Percentiles rank a stretch among this genome's conserved stretches.
Conservation (phyloP, 106 monocot species). For the Dendrobium huoshanense region DNA sequence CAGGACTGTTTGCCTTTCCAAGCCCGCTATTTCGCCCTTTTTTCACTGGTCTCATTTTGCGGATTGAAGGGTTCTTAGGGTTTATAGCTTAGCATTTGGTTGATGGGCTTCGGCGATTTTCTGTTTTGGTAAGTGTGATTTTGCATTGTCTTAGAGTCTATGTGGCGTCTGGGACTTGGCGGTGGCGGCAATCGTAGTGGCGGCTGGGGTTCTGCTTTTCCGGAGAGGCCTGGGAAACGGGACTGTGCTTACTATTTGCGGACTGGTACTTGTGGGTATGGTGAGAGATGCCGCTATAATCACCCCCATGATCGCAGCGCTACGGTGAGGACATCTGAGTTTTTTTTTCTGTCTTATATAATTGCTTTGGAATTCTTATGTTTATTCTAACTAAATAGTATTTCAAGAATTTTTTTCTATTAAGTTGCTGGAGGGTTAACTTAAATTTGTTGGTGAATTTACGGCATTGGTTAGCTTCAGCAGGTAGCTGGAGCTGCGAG, state of each 20-base stretch:
- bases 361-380: background rate
- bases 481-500: conserved; percentile 32
- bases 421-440: background rate
- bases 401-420: background rate
- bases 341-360: background rate
- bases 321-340: background rate
- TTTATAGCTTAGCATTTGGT: background rate
- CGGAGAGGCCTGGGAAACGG: conserved; percentile 80
- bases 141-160: conserved; percentile 49
- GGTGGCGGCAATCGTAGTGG: conserved; percentile 7
- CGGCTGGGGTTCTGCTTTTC: conserved; percentile 20
- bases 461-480: background rate
- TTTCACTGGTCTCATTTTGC: background rate
- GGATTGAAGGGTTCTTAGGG: conserved; percentile 3
- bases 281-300: conserved; percentile 78
- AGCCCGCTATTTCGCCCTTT: background rate
- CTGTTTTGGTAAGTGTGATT: background rate
- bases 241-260: conserved; percentile 74
- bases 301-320: conserved; percentile 53
- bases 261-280: conserved; percentile 75
- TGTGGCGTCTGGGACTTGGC: conserved; percentile 57
- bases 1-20: background rate
- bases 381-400: background rate
- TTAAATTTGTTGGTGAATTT: background rate
- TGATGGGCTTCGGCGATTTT: background rate